phyloP scores from a whole-genome alignment of 352 stramenopile species.

The Blastocystis sp. region DNA sequence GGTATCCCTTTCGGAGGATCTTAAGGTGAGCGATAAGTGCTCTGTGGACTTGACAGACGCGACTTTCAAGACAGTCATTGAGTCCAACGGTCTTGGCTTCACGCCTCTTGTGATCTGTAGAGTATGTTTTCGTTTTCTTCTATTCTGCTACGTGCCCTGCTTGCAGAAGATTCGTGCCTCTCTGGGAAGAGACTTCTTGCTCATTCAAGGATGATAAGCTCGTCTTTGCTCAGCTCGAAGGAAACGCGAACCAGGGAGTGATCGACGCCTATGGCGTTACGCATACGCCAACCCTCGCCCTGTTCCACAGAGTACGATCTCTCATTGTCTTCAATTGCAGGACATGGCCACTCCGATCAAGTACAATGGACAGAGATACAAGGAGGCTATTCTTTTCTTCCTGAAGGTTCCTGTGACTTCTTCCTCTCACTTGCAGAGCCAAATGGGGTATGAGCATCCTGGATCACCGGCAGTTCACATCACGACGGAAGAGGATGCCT shows the following conservation, averaged over 20 bases:
- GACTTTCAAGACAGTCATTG: constrained; percentile 65
- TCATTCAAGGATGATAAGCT: neutral
- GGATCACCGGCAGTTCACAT: constrained; percentile 64
- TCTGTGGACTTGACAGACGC: constrained; percentile 40
- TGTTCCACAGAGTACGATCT: constrained; percentile 38
- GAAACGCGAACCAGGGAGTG: constrained; percentile 66
- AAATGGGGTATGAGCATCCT: constrained; percentile 30
- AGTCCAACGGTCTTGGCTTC: constrained; percentile 34
- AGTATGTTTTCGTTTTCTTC: constrained; percentile 72
- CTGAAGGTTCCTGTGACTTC: neutral
- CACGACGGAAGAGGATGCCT: constrained; percentile 4
- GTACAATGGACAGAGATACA: constrained; percentile 46
- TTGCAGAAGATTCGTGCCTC: constrained; percentile 62
- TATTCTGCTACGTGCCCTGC: constrained; percentile 69
- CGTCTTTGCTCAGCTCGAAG: constrained; percentile 58
- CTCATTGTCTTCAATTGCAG: neutral
- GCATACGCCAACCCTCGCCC: constrained; percentile 57
- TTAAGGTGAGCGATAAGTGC: constrained; percentile 46
- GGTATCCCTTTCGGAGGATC: neutral
- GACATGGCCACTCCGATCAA: constrained; percentile 64
- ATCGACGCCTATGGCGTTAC: constrained; percentile 37
- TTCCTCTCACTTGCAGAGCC: constrained; percentile 9
- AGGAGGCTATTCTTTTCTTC: constrained; percentile 64
- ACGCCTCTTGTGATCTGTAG: neutral
- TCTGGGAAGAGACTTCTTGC: constrained; percentile 50